Percentiles rank a stretch among this genome's conserved stretches.
phyloP scores from a whole-genome alignment of 1,284 basidiomycete species.

The Phenoliferia sp. region DNA sequence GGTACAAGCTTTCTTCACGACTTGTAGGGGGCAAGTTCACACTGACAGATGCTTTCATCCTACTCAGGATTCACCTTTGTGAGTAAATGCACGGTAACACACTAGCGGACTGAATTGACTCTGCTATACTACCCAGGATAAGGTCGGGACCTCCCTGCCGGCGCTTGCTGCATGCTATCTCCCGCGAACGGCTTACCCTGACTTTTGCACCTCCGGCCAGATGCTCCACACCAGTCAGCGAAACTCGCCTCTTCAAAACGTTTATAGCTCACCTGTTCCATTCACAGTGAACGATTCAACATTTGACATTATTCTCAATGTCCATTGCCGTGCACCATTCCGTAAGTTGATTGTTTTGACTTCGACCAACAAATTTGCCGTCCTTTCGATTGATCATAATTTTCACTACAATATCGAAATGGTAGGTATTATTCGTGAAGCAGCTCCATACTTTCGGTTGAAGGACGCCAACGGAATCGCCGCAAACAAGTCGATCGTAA shows the following conservation, averaged over 20 bases:
- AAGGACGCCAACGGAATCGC: constrained; percentile 52
- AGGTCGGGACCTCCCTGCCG: background rate
- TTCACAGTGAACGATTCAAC: constrained; percentile 60
- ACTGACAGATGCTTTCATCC: background rate
- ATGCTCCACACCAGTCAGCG: constrained; percentile 68
- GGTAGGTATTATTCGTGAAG: constrained; percentile 65
- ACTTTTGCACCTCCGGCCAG: constrained; percentile 16
- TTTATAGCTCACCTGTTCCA: background rate
- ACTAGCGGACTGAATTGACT: background rate
- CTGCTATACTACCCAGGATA: background rate
- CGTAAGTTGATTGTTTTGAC: constrained; percentile 44
- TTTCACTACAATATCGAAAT: too few relatives aligned
- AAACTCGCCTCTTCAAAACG: background rate
- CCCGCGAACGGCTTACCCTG: background rate
- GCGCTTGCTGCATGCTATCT: background rate
- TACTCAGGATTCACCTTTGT: background rate
- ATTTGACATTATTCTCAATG: constrained; percentile 74
- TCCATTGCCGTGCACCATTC: constrained; percentile 79
- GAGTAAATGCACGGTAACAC: background rate
- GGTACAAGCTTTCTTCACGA: constrained; percentile 50
- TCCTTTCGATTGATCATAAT: background rate
- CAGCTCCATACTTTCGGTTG: constrained; percentile 75
- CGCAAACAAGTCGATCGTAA: constrained; percentile 67
- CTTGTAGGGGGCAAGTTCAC: too few relatives aligned
- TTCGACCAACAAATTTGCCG: too few relatives aligned